Base-by-base conservation (phyloP, 768 basidiomycete species). In the Suillus sp. region DNA sequence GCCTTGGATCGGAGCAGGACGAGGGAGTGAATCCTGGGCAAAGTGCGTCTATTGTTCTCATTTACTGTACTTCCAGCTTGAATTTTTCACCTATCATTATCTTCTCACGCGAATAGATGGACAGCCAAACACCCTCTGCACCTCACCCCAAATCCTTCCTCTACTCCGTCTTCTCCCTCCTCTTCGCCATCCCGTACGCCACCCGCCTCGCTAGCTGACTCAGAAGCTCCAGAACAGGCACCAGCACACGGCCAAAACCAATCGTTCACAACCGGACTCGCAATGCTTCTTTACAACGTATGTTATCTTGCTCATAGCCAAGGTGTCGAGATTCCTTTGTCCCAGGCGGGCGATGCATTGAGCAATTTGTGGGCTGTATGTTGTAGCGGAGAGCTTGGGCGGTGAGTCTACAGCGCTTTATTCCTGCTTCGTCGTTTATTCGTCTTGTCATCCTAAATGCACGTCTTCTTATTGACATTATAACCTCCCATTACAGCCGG, bases 271-370 rank as follows among this genome's bases (percentile, higher is more conserved):
- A 93, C 91, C 1, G 93, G 88, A 2, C 83, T 93, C 22, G 86
- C 92, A 3, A 94, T 94, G 93, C 76, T 95, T 1, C 75, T 93
- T 3, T 93, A 92, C 76, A 85, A 94, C 71, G 90, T 92, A 2
- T 86, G 83, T 61, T 94, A 93, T 74, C 84, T 94, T n/a, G 90
- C 89, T 1, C 83, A 90, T 71, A 93, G 92, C 13, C 93, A 94
- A 69, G 83, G 78, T 61, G 85, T 92, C 40, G 85, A 87, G 35
- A 84, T 94, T 18, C 86, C 90, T 0, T 84, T 93, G 25, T 86
- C 86, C 30, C 89, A 91, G 72, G 87, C 89, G 0, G 92, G 92
- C 2, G 91, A 95, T 62, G 84, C 86, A 0, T 78, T 95, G 40
- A 83, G 85, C 62, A 93, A 90, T 69, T 76, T 94, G 2, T 92